phyloP scores from a whole-genome alignment of 495 filamentous ascomycete species.

The Thermothielavioides terrestris region DNA sequence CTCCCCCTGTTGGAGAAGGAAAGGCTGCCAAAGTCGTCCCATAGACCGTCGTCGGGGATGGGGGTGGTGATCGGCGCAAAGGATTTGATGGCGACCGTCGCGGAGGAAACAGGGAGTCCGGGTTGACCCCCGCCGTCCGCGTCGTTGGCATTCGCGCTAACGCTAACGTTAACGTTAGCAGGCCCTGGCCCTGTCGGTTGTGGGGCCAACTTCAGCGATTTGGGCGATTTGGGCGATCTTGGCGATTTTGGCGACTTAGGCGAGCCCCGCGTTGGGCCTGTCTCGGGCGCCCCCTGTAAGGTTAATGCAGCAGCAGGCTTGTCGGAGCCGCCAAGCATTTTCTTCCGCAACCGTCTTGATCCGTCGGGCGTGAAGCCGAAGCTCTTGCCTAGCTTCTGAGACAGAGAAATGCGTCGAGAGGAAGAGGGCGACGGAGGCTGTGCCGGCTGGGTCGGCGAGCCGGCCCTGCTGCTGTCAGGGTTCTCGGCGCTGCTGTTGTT shows the following conservation, averaged over 20 bases:
- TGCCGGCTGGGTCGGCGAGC: conserved; percentile 8
- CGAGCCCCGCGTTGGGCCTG: conserved; percentile 14
- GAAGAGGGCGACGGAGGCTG: conserved; percentile 11
- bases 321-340: conserved; percentile 21
- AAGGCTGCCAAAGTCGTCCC: conserved; percentile 42
- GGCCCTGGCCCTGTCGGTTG: conserved; percentile 17
- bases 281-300: conserved; percentile 6
- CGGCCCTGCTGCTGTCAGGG: background rate
- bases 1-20: conserved; percentile 56
- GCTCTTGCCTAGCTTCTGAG: conserved; percentile 25
- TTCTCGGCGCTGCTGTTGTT: background rate
- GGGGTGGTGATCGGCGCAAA: conserved; percentile 42
- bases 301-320: conserved; percentile 15
- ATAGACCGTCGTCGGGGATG: conserved; percentile 45
- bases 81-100: conserved; percentile 4
- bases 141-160: too few relatives aligned
- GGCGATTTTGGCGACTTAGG: conserved; percentile 16
- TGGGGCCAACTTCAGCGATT: conserved; percentile 21
- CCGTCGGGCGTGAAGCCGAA: conserved; percentile 30
- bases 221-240: conserved; percentile 16
- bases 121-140: conserved; percentile 2
- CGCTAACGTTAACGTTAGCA: too few relatives aligned
- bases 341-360: conserved; percentile 29
- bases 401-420: conserved; percentile 13
- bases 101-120: conserved; percentile 18